Evolutionary conservation across 768 basidiomycete genomes (phyloP).

Genomic region (Hericium coralloides): DNA sequence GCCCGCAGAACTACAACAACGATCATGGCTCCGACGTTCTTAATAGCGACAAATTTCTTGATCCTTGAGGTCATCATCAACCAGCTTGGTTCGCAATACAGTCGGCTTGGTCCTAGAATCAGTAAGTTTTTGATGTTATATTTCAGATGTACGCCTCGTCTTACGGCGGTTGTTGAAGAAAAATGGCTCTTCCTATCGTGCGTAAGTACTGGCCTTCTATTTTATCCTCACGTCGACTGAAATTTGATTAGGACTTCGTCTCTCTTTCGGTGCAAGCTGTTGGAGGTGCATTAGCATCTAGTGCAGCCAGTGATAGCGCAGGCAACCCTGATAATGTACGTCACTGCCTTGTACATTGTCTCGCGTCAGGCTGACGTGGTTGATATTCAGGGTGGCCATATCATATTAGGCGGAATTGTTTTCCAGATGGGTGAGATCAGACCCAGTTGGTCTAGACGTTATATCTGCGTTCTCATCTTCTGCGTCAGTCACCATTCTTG

Average conservation of each 20-base stretch:
- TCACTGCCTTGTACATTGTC: not conserved
- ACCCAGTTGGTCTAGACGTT: no score
- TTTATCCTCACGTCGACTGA: not conserved
- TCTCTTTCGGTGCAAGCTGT: slow-evolving; percentile 6
- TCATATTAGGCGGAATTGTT: slow-evolving; percentile 9
- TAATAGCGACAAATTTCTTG: slow-evolving; percentile 13
- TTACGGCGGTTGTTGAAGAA: not conserved
- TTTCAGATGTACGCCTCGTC: not conserved
- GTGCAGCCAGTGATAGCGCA: not conserved
- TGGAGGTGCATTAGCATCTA: slow-evolving; percentile 7
- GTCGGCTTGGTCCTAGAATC: slow-evolving; percentile 9
- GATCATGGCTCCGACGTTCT: slow-evolving; percentile 19
- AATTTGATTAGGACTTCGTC: slow-evolving; percentile 7
- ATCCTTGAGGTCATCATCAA: slow-evolving; percentile 13
- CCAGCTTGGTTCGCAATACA: slow-evolving; percentile 15
- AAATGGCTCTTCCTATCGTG: slow-evolving; percentile 6
- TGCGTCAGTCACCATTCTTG: slow-evolving; percentile 4
- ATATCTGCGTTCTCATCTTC: not conserved
- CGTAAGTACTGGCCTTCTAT: not conserved
- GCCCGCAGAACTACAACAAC: slow-evolving; percentile 20
- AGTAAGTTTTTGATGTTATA: slow-evolving; percentile 7
- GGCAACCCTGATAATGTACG: not conserved
- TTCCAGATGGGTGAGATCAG: slow-evolving; percentile 9
- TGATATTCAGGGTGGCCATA: slow-evolving; percentile 2
- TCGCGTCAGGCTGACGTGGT: not conserved